Evolutionary conservation across 805 yeast genomes (phyloP).

Genomic region (Metschnikowia matae): DNA sequence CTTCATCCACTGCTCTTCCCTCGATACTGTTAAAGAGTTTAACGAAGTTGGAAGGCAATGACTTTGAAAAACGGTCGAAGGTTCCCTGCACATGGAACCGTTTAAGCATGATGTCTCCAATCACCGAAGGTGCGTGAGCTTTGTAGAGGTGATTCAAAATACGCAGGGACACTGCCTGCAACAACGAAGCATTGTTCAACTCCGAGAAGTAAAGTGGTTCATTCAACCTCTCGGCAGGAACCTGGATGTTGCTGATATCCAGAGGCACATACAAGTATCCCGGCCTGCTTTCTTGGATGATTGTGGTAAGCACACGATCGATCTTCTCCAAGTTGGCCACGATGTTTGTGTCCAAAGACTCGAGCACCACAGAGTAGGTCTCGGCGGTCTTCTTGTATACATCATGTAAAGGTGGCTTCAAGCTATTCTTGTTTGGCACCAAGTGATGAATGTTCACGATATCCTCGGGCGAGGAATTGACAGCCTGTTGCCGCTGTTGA

Average conservation of each 20-base stretch:
- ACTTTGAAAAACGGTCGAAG: constrained; percentile 48
- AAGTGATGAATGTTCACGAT: constrained; percentile 51
- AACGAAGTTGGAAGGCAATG: constrained; percentile 30
- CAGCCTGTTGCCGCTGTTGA: constrained; percentile 22
- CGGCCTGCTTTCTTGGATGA: constrained; percentile 62
- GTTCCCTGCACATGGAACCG: constrained; percentile 49
- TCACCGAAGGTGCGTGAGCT: constrained; percentile 56
- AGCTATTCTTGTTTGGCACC: constrained; percentile 48
- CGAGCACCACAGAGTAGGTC: constrained; percentile 46
- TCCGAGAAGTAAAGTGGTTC: constrained; percentile 15
- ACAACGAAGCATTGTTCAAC: constrained; percentile 13
- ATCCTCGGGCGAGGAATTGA: constrained; percentile 1
- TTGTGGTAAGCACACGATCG: constrained; percentile 59
- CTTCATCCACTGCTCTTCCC: constrained; percentile 77
- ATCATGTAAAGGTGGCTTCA: constrained; percentile 57
- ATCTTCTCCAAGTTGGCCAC: constrained; percentile 46
- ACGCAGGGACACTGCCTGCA: constrained; percentile 21
- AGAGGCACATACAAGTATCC: constrained; percentile 79
- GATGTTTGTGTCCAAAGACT: constrained; percentile 31
- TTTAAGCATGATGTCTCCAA: constrained; percentile 68
- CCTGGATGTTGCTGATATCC: constrained; percentile 50
- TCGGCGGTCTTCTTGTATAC: constrained; percentile 64
- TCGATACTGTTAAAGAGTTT: constrained; percentile 54
- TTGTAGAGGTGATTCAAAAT: constrained; percentile 51
- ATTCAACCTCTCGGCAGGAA: constrained; percentile 21